Percentiles rank a stretch among this genome's conserved stretches.
Conservation (phyloP, 257 asterid species). For the Ligustrum vulgare region DNA sequence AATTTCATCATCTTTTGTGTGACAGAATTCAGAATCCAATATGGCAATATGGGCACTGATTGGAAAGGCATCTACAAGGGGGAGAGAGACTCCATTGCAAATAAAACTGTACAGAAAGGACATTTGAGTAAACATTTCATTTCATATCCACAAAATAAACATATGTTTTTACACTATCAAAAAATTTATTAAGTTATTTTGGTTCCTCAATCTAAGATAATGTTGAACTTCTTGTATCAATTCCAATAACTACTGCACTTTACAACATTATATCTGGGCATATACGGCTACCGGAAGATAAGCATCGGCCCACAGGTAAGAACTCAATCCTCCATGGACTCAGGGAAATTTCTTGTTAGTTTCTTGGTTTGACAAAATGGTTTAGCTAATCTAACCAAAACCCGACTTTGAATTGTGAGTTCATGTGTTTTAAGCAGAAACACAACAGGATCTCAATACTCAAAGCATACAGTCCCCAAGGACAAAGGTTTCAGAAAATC, state of each 20-base stretch:
- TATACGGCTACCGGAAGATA: neutral
- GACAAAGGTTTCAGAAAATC: neutral
- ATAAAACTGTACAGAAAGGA: neutral
- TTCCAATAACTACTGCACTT: neutral
- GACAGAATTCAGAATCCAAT: neutral
- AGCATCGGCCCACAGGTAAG: neutral
- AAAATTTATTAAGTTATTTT: too few relatives aligned
- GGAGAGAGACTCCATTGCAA: neutral
- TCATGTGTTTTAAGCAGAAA: neutral
- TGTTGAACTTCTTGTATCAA: neutral
- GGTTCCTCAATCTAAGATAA: neutral
- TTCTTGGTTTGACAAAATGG: conserved; percentile 11
- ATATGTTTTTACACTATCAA: conserved; percentile 7
- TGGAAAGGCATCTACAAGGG: neutral
- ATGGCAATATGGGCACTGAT: neutral
- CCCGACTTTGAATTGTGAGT: neutral
- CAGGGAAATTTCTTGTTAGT: neutral
- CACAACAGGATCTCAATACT: neutral
- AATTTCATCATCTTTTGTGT: neutral
- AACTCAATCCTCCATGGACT: conserved; percentile 19
- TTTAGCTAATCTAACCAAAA: neutral
- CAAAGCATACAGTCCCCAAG: neutral
- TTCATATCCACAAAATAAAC: neutral
- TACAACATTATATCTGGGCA: conserved; percentile 25
- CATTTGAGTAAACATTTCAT: conserved; percentile 1